Percentiles rank a stretch among this genome's conserved stretches.
Evolutionary conservation across 140 eudicot species (phyloP).

Genomic region (Senecio squalidus): DNA sequence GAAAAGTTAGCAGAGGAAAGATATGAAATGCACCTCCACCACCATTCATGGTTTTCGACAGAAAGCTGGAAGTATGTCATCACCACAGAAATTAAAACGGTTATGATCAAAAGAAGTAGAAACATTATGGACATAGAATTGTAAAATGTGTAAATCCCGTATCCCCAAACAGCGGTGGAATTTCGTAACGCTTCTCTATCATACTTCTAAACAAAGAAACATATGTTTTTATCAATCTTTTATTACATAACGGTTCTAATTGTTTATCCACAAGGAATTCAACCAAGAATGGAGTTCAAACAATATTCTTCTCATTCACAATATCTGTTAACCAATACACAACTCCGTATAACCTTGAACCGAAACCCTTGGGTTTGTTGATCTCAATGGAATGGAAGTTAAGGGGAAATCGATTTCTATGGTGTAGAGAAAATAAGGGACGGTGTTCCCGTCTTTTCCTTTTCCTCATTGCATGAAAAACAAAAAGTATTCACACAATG

Average conservation of each 20-base stretch:
- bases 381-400: no score
- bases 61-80: slow-evolving; percentile 39
- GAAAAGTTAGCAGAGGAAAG: no score
- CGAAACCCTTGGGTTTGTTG: no score
- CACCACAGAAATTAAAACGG: slow-evolving; percentile 33
- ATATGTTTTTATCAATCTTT: slow-evolving; percentile 36
- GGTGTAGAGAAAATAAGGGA: no score
- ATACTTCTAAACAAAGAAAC: slow-evolving; percentile 37
- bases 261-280: slow-evolving; percentile 33
- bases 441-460: background rate
- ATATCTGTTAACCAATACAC: slow-evolving; percentile 5
- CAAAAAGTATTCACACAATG: slow-evolving; percentile 27
- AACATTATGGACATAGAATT: slow-evolving; percentile 22
- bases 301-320: slow-evolving; percentile 29
- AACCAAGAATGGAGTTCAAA: slow-evolving; percentile 30
- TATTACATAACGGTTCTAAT: slow-evolving; percentile 34
- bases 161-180: slow-evolving; percentile 18
- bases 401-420: no score
- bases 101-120: slow-evolving; percentile 26
- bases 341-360: no score
- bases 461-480: background rate
- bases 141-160: slow-evolving; percentile 20
- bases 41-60: slow-evolving; percentile 35
- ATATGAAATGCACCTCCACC: no score
- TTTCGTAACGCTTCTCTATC: background rate